Evolutionary conservation across 257 asterid genomes (phyloP).

Genomic region (Solanum piurae): DNA sequence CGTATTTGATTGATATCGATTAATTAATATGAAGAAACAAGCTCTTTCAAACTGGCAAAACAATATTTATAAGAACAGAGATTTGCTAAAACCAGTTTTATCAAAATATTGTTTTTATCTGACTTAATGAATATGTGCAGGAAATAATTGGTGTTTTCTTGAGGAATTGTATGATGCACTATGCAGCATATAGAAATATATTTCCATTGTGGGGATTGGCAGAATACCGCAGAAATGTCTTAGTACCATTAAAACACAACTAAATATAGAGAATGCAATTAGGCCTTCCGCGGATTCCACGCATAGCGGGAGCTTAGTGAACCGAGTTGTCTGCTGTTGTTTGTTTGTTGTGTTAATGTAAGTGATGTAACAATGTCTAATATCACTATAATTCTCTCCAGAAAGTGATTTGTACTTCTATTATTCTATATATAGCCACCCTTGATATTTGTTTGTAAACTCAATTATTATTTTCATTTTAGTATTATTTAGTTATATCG

Average conservation of each 20-base stretch:
- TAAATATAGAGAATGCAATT: not conserved
- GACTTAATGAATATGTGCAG: constrained; percentile 2
- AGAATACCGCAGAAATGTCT: constrained; percentile 43
- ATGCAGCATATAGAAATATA: constrained; percentile 57
- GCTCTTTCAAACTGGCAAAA: not conserved
- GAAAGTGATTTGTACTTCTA: not conserved
- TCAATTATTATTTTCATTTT: too few species aligned
- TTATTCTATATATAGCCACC: not conserved
- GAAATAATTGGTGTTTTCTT: constrained; percentile 64
- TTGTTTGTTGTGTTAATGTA: not conserved
- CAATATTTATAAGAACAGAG: not conserved
- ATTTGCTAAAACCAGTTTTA: not conserved
- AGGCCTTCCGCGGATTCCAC: not conserved
- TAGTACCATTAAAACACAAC: not conserved
- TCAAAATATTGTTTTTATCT: not conserved
- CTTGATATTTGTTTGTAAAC: not conserved
- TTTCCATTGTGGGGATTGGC: constrained; percentile 81
- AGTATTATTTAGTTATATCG: not conserved
- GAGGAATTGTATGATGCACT: constrained; percentile 80
- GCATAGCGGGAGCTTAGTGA: not conserved
- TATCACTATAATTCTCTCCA: not conserved
- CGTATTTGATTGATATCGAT: not conserved
- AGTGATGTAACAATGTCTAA: not conserved
- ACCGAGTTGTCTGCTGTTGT: not conserved
- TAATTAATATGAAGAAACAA: not conserved